Conservation (phyloP, 345 rosid species). For the Triadica sebifera region DNA sequence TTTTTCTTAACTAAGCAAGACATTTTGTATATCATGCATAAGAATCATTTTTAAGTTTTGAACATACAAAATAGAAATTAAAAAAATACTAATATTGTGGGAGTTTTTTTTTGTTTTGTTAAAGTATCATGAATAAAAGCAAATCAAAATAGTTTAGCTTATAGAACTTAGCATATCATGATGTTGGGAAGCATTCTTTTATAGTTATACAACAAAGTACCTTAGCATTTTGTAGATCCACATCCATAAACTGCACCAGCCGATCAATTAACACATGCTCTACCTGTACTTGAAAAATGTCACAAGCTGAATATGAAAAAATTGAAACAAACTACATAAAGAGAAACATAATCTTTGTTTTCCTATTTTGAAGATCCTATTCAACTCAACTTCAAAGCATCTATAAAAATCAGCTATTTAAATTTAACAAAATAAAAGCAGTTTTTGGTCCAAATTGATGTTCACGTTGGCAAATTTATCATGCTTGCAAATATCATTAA, state of each 20-base stretch:
- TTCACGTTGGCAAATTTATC: neutral
- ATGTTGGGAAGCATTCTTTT: neutral
- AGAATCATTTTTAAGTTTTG: no score
- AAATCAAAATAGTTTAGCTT: neutral
- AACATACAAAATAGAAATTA: no score
- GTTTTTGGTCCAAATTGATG: neutral
- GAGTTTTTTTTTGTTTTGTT: no score
- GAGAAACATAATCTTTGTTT: neutral
- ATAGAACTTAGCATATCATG: neutral
- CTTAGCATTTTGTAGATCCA: constrained; percentile 74
- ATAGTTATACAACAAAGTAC: constrained; percentile 30
- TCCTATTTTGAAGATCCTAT: neutral
- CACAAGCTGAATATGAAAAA: constrained; percentile 14
- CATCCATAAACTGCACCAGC: constrained; percentile 53
- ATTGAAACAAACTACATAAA: neutral
- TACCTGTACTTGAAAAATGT: constrained; percentile 43
- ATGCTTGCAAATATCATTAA: neutral
- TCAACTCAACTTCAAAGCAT: neutral
- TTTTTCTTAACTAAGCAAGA: no score
- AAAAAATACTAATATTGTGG: no score
- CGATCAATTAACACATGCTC: constrained; percentile 76
- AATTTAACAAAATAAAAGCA: neutral
- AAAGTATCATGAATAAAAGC: no score
- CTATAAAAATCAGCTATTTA: neutral
- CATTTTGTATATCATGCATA: no score